Evolutionary conservation across 176 grass and related monocot species (phyloP).

Genomic region (Rhipidocladum racemiflorum): DNA sequence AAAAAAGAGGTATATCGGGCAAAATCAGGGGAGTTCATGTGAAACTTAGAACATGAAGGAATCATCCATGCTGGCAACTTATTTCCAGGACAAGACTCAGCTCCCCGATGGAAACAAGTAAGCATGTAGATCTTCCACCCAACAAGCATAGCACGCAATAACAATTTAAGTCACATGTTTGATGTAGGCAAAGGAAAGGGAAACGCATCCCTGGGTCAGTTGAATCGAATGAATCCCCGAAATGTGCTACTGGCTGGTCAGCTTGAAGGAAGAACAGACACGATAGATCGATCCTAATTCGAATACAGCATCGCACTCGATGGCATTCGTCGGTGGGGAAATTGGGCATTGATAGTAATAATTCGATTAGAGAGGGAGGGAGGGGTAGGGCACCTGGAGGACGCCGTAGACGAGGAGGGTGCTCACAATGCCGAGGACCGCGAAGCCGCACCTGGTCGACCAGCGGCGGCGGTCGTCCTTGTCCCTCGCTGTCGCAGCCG

Average conservation of each 20-base stretch:
- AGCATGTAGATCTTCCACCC: not conserved
- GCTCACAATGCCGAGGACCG: constrained; percentile 86
- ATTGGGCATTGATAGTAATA: not conserved
- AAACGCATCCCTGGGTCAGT: not conserved
- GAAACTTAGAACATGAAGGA: not conserved
- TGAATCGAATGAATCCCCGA: not conserved
- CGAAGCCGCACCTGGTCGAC: constrained; percentile 50
- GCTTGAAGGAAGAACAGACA: not conserved
- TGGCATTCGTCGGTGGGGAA: no score
- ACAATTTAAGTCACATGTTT: not conserved
- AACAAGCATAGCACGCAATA: not conserved
- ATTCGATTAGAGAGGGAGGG: not conserved
- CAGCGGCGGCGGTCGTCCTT: constrained; percentile 41
- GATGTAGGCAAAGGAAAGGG: not conserved
- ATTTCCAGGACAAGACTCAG: not conserved
- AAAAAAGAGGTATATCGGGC: no score
- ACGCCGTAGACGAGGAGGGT: constrained; percentile 89
- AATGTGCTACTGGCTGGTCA: not conserved
- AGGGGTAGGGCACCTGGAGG: constrained; percentile 53
- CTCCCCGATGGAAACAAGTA: not conserved
- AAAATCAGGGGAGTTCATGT: no score
- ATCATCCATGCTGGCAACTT: not conserved
- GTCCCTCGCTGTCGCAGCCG: constrained; percentile 19
- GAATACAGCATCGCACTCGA: not conserved
- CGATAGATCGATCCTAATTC: not conserved